Percentiles rank a stretch among this genome's conserved stretches.
phyloP scores from a whole-genome alignment of 192 early-diverging fungal species.

The Backusella tarrabulga region DNA sequence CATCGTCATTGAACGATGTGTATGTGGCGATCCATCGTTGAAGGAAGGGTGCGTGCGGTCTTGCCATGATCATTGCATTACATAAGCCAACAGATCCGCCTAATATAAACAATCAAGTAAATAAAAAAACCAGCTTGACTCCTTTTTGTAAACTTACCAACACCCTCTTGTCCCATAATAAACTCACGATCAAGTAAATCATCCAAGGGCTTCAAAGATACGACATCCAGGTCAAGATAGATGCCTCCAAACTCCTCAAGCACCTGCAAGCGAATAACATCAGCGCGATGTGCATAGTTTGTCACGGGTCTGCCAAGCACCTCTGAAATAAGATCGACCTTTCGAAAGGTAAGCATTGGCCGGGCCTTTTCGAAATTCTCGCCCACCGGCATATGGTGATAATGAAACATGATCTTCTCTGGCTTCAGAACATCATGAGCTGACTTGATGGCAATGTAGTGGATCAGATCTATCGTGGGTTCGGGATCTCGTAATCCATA shows the following conservation, averaged over 20 bases:
- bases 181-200: conserved; percentile 44
- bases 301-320: conserved; percentile 43
- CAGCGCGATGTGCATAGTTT: conserved; percentile 46
- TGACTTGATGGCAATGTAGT: conserved; percentile 50
- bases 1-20: conserved; percentile 34
- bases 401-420: conserved; percentile 45
- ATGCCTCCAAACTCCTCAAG: conserved; percentile 49
- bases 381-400: conserved; percentile 40
- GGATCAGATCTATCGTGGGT: conserved; percentile 39
- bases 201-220: conserved; percentile 45
- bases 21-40: conserved; percentile 48
- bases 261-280: conserved; percentile 45
- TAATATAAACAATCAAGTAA: neutral
- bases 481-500: conserved; percentile 38
- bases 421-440: conserved; percentile 44
- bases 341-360: conserved; percentile 30
- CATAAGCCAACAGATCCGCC: conserved; percentile 42
- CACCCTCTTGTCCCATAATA: conserved; percentile 50
- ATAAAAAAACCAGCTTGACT: neutral
- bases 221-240: conserved; percentile 54
- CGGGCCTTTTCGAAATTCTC: conserved; percentile 37
- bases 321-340: conserved; percentile 34
- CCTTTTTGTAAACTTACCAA: conserved; percentile 8
- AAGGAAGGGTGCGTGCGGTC: conserved; percentile 43
- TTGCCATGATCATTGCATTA: conserved; percentile 47